Percentiles rank a stretch among this genome's conserved stretches.
These are phyloP conservation scores for Plasmodium coatneyi DNA, from an alignment of 169 alveolate species.

Conservation along the genomic window DNA sequence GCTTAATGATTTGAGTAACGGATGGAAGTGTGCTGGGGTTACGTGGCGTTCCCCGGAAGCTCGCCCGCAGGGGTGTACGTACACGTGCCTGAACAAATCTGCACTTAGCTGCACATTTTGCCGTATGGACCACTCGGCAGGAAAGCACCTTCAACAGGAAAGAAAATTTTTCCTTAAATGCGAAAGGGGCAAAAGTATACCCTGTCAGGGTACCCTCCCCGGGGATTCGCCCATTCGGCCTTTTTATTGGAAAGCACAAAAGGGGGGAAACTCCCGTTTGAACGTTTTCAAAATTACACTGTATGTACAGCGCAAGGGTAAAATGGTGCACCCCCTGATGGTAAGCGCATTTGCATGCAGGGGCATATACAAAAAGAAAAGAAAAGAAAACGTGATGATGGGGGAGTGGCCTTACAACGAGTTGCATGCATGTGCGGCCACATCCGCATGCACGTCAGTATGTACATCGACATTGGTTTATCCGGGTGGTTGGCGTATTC, in stretches of 20 bases:
- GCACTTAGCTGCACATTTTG: background rate
- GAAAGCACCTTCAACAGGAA: background rate
- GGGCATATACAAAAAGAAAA: background rate
- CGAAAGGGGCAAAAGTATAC: background rate
- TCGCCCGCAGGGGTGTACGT: background rate
- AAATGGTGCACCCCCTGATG: background rate
- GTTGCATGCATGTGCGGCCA: background rate
- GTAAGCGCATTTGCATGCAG: background rate
- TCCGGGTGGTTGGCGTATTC: background rate
- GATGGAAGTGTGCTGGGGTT: background rate
- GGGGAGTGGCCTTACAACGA: background rate
- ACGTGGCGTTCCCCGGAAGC: background rate
- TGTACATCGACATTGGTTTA: background rate
- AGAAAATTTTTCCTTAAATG: background rate
- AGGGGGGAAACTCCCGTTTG: background rate
- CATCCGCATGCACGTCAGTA: background rate
- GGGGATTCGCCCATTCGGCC: background rate
- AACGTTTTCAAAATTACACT: background rate
- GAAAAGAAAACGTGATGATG: background rate
- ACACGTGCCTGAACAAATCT: background rate
- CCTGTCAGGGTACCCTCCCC: background rate
- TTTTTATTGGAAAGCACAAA: background rate
- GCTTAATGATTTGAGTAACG: background rate
- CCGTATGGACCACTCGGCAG: background rate
- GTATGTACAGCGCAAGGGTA: slow-evolving; percentile 10